Base-by-base conservation (phyloP, 345 rosid genomes). In the Brassica incana region DNA sequence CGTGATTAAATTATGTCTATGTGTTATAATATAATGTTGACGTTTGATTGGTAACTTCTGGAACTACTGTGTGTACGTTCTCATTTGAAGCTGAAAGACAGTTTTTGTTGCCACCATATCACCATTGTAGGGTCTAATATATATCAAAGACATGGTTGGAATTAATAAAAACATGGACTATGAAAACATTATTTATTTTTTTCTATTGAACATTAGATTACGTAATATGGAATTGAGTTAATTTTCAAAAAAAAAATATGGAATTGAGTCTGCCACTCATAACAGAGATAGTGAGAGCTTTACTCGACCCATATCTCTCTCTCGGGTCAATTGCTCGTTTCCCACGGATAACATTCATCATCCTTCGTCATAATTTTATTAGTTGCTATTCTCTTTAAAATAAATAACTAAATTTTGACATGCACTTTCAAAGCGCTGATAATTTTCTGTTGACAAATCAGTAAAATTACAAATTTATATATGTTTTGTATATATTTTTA, bases 261-360 rank as follows among this genome's bases (percentile, higher is more conserved):
- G 23, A n/a, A 65, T 65, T 45, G 65, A 23, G 52, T 52, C 54
- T 75, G 78, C 11, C 50, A 74, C 71, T 16, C 35, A 50, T 16
- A 52, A 74, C 71, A 65, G 33, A 50, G 71, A 65, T 63, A 52
- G 3, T 50, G 16, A 23, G 65, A 66, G 65, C 78, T 75, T 52
- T 33, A 50, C 20, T 75, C 52, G 65, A 65, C 27, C 64, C 16
- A 27, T 30, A 32, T 20, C n/a, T 32, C 65, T 52, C 25, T 32
- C 10, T 43, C 61, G 20, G 20, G 35, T 16, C 71, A 30, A 74
- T 6, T 74, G 77, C 64, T 50, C 64, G 35, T 52, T 74, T 74
- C 64, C 71, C 71, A 33, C 50, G 50, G 50, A 61, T 50, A 23
- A 23, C 23, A 23, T 60, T 72, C 67, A 61, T 72, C 58, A 61